These are phyloP conservation scores for Bipolaris zeicola DNA, from an alignment of 2,329 filamentous ascomycete genomes.

Conservation along the genomic window DNA sequence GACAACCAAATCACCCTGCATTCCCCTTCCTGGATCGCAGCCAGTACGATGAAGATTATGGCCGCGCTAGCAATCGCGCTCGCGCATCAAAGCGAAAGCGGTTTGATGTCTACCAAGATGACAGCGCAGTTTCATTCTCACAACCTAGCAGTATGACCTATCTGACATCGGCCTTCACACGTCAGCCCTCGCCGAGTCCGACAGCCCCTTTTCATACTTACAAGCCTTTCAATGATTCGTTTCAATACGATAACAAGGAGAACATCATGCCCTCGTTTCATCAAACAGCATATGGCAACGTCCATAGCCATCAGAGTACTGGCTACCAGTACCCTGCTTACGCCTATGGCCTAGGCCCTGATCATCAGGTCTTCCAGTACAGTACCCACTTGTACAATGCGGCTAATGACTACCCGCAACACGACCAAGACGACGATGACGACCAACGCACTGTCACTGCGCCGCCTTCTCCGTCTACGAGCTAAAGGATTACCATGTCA, in stretches of 20 bases:
- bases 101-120: constrained; percentile 52
- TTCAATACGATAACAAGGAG: constrained; percentile 44
- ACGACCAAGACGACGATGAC: constrained; percentile 40
- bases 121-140: constrained; percentile 35
- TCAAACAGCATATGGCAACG: constrained; percentile 32
- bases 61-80: constrained; percentile 35
- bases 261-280: constrained; percentile 34
- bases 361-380: constrained; percentile 37
- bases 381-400: constrained; percentile 31
- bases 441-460: constrained; percentile 46
- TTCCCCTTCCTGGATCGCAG: constrained; percentile 26
- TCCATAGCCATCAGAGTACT: constrained; percentile 30
- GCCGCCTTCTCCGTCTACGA: constrained; percentile 43
- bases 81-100: constrained; percentile 43
- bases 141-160: constrained; percentile 43
- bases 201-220: constrained; percentile 32
- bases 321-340: constrained; percentile 38
- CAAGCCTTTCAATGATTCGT: constrained; percentile 37
- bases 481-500: constrained; percentile 17
- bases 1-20: constrained; percentile 31
- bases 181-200: constrained; percentile 33
- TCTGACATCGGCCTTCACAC: constrained; percentile 42
- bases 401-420: constrained; percentile 32
- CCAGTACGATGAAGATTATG: constrained; percentile 40
- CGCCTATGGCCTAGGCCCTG: constrained; percentile 36